Percentiles rank a stretch among this genome's conserved stretches.
Conservation (phyloP, 2,329 filamentous ascomycete genomes). For the Botrytis pseudocinerea region DNA sequence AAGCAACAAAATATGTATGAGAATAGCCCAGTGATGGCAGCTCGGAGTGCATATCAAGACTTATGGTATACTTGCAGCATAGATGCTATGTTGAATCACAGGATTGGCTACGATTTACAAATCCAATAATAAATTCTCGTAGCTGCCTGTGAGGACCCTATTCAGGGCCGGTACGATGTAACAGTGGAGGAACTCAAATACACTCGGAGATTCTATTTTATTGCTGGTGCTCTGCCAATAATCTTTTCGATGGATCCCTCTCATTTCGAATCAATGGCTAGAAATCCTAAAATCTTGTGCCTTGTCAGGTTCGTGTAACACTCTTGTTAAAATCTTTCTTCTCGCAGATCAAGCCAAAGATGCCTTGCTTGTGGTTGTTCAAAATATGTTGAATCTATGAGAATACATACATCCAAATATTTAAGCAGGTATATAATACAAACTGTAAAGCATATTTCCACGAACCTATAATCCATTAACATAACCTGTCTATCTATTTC, state of each 20-base stretch:
- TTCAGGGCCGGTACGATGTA: not conserved
- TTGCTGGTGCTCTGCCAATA: not conserved
- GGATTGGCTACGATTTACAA: not conserved
- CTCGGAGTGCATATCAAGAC: too few species aligned
- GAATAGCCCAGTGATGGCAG: too few species aligned
- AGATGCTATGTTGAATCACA: not conserved
- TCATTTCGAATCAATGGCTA: not conserved
- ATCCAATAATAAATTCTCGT: not conserved
- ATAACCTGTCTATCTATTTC: not conserved
- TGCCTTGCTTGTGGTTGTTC: not conserved
- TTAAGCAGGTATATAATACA: not conserved
- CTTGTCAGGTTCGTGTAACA: not conserved
- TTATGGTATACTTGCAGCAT: too few species aligned
- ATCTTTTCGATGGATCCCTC: not conserved
- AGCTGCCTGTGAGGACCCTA: not conserved
- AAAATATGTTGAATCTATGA: not conserved
- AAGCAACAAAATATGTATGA: too few species aligned
- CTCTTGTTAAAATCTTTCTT: not conserved
- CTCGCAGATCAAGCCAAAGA: not conserved
- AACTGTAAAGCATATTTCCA: not conserved
- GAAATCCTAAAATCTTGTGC: rapidly evolving
- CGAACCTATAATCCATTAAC: not conserved
- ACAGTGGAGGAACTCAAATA: not conserved
- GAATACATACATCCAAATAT: not conserved
- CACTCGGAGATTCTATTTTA: not conserved